Percentiles rank a stretch among this genome's conserved stretches.
phyloP scores from a whole-genome alignment of 495 filamentous ascomycete species.

The Aspergillus biplanus region DNA sequence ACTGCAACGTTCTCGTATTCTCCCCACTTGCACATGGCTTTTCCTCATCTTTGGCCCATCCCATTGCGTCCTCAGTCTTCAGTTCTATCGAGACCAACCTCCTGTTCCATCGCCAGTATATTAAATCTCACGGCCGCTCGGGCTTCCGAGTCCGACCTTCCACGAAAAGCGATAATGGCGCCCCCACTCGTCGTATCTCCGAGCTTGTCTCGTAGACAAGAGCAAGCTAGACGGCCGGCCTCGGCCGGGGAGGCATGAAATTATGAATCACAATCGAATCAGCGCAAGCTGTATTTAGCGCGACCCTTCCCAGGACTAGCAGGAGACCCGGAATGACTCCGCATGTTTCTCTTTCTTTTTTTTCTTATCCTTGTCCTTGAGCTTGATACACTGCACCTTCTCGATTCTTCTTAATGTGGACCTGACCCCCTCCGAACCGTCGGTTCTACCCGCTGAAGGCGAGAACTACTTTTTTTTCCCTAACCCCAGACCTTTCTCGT shows the following conservation, averaged over 20 bases:
- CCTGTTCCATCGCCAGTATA: not conserved
- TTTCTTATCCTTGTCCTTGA: not conserved
- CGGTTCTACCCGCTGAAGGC: constrained; percentile 19
- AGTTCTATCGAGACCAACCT: not conserved
- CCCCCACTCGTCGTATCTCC: not conserved
- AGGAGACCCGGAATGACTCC: not conserved
- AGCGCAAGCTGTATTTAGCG: not conserved
- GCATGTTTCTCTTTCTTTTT: not conserved
- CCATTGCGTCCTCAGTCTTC: not conserved
- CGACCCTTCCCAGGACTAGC: not conserved
- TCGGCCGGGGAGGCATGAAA: constrained; percentile 2
- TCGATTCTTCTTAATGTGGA: constrained; percentile 3
- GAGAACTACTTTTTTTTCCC: constrained; percentile 10
- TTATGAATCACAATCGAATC: not conserved
- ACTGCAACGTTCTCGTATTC: constrained; percentile 1
- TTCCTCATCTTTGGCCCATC: not conserved
- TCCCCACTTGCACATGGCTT: not conserved
- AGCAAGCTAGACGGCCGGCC: constrained; percentile 5
- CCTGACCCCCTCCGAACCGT: constrained; percentile 1
- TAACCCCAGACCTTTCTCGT: not conserved
- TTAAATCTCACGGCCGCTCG: not conserved
- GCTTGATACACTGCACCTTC: not conserved
- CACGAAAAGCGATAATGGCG: not conserved
- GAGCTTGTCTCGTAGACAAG: not conserved
- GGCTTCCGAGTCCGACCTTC: not conserved